These are phyloP conservation scores for Vaccinium darrowii DNA, from an alignment of 148 eudicot genomes.

Conservation along the genomic window DNA sequence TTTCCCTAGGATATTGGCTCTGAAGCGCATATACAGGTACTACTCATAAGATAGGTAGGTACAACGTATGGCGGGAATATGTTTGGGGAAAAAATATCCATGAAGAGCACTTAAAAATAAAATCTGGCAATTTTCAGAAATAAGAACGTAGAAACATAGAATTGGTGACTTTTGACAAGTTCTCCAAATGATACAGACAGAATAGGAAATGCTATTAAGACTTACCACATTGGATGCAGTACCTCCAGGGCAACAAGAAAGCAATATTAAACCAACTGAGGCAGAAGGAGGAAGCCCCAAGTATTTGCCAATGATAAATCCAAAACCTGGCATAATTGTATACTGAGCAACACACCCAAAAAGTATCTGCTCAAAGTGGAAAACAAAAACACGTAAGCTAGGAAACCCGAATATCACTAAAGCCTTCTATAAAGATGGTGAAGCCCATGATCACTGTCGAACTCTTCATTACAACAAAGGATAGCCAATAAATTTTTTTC, in stretches of 20 bases:
- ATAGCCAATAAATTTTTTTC: background rate
- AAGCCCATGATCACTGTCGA: background rate
- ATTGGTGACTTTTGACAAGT: background rate
- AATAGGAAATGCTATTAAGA: background rate
- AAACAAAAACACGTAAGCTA: background rate
- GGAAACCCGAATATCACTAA: background rate
- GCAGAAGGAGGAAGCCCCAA: constrained; percentile 58
- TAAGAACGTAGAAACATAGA: background rate
- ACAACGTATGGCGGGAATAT: background rate
- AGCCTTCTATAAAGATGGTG: background rate
- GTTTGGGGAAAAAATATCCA: background rate
- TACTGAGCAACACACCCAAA: constrained; percentile 65
- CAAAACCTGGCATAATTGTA: constrained; percentile 67
- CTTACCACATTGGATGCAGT: constrained; percentile 86
- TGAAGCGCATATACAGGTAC: background rate
- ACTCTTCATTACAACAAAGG: background rate
- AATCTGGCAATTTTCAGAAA: background rate
- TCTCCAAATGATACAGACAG: background rate
- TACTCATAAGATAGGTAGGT: background rate
- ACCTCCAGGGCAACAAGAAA: constrained; percentile 76
- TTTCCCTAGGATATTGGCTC: background rate
- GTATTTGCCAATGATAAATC: constrained; percentile 41
- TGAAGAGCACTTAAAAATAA: background rate
- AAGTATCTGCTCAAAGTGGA: constrained; percentile 41
- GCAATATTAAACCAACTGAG: constrained; percentile 66